A percentile compares a stretch with the other conserved stretches of the same genome.
phyloP scores from a whole-genome alignment of 192 early-diverging fungal species.

The Linnemannia exigua region DNA sequence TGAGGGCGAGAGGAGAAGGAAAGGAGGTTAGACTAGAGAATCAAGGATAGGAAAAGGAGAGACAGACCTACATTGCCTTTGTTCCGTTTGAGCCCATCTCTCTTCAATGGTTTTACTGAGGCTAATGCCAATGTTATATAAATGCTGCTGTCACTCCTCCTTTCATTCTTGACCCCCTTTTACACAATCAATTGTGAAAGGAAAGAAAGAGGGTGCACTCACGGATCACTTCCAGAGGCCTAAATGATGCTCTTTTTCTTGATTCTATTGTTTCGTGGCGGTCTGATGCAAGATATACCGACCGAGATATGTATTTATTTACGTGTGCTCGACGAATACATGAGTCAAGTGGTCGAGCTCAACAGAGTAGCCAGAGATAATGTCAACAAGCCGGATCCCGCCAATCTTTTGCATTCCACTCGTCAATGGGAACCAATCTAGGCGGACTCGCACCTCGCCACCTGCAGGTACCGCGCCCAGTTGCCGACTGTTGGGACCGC shows the following conservation, averaged over 20 bases:
- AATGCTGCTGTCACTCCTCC: neutral
- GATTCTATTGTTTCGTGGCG: too few relatives aligned
- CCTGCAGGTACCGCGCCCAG: conserved; percentile 76
- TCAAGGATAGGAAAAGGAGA: neutral
- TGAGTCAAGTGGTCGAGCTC: conserved; percentile 88
- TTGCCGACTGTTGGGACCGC: conserved; percentile 67
- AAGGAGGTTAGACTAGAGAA: neutral
- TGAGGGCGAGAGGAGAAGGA: neutral
- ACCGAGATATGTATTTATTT: neutral
- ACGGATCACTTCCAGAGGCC: too few relatives aligned
- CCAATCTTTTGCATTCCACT: conserved; percentile 90
- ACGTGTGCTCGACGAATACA: conserved; percentile 69
- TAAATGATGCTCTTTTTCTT: too few relatives aligned
- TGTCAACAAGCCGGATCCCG: conserved; percentile 81
- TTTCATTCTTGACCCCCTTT: neutral
- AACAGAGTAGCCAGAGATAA: conserved; percentile 77
- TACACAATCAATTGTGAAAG: neutral
- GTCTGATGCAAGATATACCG: too few relatives aligned
- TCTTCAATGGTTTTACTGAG: neutral
- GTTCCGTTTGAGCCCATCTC: neutral
- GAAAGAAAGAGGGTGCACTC: too few relatives aligned
- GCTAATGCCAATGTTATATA: too few relatives aligned
- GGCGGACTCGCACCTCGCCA: conserved; percentile 69
- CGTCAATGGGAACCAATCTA: conserved; percentile 88
- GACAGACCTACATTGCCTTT: neutral